Evolutionary conservation across 306 rosid species (phyloP).

Genomic region (Prunus davidiana): DNA sequence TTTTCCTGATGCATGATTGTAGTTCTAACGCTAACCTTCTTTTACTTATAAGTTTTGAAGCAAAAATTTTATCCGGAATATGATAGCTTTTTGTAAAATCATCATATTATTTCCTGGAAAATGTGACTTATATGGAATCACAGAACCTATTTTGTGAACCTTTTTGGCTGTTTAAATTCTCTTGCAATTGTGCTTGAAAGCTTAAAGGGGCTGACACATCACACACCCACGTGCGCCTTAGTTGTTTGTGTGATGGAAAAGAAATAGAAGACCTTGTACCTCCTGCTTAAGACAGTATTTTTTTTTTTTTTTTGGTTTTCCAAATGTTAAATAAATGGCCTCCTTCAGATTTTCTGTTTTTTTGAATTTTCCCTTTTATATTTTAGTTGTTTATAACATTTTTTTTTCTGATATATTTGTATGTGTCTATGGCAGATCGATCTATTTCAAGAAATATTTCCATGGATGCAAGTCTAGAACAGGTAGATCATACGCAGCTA

Average conservation of each 20-base stretch:
- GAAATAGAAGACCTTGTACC: neutral
- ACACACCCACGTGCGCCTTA: neutral
- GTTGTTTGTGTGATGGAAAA: neutral
- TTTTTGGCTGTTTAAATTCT: neutral
- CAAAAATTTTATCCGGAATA: neutral
- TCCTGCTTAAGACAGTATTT: neutral
- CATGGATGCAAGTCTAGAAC: constrained; percentile 60
- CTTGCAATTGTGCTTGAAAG: neutral
- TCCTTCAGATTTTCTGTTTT: neutral
- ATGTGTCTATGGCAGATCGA: constrained; percentile 49
- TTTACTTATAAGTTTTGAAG: neutral
- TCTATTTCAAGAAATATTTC: constrained; percentile 64
- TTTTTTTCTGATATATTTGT: constrained; percentile 25
- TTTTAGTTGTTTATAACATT: constrained; percentile 9
- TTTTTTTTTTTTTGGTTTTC: neutral
- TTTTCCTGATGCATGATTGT: neutral
- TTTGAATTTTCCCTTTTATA: neutral
- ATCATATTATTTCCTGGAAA: neutral
- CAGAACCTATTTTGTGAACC: neutral
- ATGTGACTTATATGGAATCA: neutral
- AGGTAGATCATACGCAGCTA: constrained; percentile 47
- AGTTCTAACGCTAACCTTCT: neutral
- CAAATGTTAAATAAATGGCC: neutral
- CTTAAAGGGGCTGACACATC: neutral
- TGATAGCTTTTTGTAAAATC: neutral